Evolutionary conservation across 192 early-diverging fungal genomes (phyloP).

Genomic region (Lunasporangiospora selenospora): DNA sequence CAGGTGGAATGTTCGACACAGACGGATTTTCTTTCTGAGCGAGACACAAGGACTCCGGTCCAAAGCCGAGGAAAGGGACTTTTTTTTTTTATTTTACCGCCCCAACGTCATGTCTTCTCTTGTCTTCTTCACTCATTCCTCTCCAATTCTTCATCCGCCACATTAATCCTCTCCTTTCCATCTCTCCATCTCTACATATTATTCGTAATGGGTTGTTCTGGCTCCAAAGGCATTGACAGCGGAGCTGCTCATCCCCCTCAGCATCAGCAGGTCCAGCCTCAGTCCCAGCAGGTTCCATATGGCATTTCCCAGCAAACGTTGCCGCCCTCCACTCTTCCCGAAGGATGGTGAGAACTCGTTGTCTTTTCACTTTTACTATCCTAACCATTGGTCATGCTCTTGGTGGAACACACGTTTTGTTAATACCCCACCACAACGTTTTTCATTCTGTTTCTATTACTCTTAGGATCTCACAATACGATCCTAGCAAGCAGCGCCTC

Average conservation of each 20-base stretch:
- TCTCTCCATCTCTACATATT: not conserved
- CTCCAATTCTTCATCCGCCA: not conserved
- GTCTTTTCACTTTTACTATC: not conserved
- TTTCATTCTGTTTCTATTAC: not conserved
- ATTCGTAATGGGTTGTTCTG: constrained; percentile 18
- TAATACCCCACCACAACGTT: not conserved
- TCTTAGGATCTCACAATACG: constrained; percentile 34
- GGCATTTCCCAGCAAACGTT: constrained; percentile 27
- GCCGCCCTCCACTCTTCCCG: constrained; percentile 36
- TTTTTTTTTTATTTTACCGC: not conserved
- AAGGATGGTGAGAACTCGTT: constrained; percentile 27
- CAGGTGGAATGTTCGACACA: no score
- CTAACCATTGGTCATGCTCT: not conserved
- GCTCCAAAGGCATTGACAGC: constrained; percentile 10
- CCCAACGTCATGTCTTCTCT: no score
- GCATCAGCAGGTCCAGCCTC: not conserved
- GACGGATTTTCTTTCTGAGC: no score
- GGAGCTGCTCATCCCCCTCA: not conserved
- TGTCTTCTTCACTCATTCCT: not conserved
- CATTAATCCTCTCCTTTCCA: not conserved
- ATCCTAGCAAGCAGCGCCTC: constrained; percentile 31
- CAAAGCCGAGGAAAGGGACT: not conserved
- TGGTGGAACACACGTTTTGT: not conserved
- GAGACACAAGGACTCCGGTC: not conserved
- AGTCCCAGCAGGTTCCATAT: constrained; percentile 11